Evolutionary conservation across 2,329 filamentous ascomycete genomes (phyloP), one percentile per base, ranked within the genome.

Genomic region (Lachnellula hyalina): DNA sequence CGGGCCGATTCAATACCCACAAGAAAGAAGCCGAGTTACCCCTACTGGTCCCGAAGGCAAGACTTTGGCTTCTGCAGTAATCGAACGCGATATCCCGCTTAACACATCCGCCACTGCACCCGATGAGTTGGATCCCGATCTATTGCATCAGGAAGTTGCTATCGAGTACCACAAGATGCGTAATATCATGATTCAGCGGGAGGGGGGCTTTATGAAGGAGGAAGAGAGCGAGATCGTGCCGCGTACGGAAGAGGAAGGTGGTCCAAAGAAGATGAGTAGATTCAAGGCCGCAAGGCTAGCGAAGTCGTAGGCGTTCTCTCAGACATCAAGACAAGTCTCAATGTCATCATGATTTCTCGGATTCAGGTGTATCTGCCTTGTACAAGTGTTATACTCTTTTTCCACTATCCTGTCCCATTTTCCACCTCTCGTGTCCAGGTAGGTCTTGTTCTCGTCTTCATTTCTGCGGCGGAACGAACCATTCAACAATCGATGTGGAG

Each of bases 91-190:
- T 44, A 66, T 71, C 2, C 53, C 62, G 1, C 61, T 61, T 25
- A 61, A 68, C 7, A 71, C 72, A 1, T 52, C 52, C 12, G 55
- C 58, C 9, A 40, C 74, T 1, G 75, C 78, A 57, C 82, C 83
- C 0, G 82, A 88, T 61, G 85, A 89, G 61, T 76, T 93, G 40
- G 87, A 96, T 63, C 82, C 87, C 5, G 77, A 83, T 19, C 74
- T 92, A 32, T 76, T 93, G 49, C 81, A 87, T 51, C 84, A 89
- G 59, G 87, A 96, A 69, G 84, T 96, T 14, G 86, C 89, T 7
- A 82, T 83, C 38, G 89, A 95, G 67, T 96, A 96, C 70, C 87
- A 96, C 69, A 84, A 83, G 45, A 78, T 89, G 70, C 86, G 93
- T 19, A 96, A 92, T 68, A 83, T 82, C 65, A 85, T 95, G 72